Evolutionary conservation across 2,329 filamentous ascomycete species (phyloP).

Genomic region (Penicillium digitatum): DNA sequence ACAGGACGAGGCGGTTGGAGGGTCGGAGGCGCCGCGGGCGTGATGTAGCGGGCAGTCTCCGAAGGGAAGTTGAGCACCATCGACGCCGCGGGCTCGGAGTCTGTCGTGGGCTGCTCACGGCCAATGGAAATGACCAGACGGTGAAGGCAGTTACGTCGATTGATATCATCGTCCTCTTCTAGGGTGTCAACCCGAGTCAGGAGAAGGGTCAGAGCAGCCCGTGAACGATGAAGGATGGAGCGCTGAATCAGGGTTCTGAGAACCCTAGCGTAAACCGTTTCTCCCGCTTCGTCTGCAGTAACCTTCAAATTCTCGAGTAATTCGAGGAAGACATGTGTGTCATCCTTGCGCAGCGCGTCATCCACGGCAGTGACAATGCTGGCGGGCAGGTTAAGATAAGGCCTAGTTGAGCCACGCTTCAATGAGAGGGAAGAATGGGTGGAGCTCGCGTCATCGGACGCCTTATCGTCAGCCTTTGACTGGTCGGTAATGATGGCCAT

Average conservation of each 20-base stretch:
- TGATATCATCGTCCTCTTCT: conserved; percentile 86
- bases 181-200: conserved; percentile 66
- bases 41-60: conserved; percentile 69
- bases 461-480: conserved; percentile 63
- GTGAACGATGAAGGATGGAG: conserved; percentile 67
- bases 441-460: conserved; percentile 70
- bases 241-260: conserved; percentile 44
- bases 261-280: conserved; percentile 64
- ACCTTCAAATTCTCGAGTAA: conserved; percentile 58
- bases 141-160: conserved; percentile 89
- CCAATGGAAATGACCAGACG: conserved; percentile 89
- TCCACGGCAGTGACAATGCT: conserved; percentile 44
- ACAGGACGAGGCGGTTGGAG: conserved; percentile 59
- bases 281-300: conserved; percentile 52
- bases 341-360: conserved; percentile 40
- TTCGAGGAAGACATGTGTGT: conserved; percentile 41
- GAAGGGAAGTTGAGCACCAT: conserved; percentile 48
- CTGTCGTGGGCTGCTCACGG: conserved; percentile 60
- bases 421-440: conserved; percentile 66
- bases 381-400: conserved; percentile 68
- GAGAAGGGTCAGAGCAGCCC: conserved; percentile 66
- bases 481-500: conserved; percentile 61
- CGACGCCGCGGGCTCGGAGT: conserved; percentile 51
- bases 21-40: conserved; percentile 68
- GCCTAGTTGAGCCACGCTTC: conserved; percentile 70